Conservation (phyloP, 805 yeast genomes). For the Barnettozyma siamensis region DNA sequence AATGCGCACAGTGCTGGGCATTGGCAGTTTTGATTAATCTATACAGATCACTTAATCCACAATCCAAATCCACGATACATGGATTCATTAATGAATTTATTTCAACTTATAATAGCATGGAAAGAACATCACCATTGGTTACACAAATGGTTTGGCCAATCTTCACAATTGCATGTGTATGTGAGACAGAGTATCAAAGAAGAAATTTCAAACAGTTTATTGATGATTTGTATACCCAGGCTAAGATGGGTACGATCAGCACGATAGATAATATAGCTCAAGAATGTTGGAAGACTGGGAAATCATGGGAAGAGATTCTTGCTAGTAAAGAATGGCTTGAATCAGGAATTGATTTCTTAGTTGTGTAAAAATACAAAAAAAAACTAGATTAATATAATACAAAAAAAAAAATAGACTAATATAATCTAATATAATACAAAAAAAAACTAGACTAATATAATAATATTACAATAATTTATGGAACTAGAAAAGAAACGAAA, state of each 20-base stretch:
- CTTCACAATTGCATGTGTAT: slow-evolving; percentile 43
- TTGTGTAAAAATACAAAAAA: slow-evolving; percentile 11
- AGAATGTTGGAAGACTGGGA: slow-evolving; percentile 41
- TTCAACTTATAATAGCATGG: slow-evolving; percentile 39
- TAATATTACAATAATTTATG: no score
- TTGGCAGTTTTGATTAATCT: slow-evolving; percentile 32
- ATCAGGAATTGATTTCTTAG: slow-evolving; percentile 45
- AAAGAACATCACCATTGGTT: slow-evolving; percentile 40
- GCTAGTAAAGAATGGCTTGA: slow-evolving; percentile 40
- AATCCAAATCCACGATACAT: slow-evolving; percentile 26
- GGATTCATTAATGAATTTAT: slow-evolving; percentile 41
- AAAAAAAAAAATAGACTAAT: background rate
- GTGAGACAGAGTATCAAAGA: slow-evolving; percentile 31
- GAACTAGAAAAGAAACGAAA: slow-evolving; percentile 7
- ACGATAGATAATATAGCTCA: slow-evolving; percentile 38
- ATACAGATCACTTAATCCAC: slow-evolving; percentile 28
- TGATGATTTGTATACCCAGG: slow-evolving; percentile 39
- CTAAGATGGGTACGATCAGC: slow-evolving; percentile 48
- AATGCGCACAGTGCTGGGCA: slow-evolving; percentile 56
- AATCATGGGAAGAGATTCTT: slow-evolving; percentile 39
- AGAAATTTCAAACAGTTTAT: slow-evolving; percentile 28
- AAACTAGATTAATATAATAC: no score
- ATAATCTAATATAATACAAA: background rate
- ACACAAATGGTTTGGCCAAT: slow-evolving; percentile 65
- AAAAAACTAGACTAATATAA: no score